Evolutionary conservation across 805 yeast genomes (phyloP).

Genomic region (Candida patagonica): DNA sequence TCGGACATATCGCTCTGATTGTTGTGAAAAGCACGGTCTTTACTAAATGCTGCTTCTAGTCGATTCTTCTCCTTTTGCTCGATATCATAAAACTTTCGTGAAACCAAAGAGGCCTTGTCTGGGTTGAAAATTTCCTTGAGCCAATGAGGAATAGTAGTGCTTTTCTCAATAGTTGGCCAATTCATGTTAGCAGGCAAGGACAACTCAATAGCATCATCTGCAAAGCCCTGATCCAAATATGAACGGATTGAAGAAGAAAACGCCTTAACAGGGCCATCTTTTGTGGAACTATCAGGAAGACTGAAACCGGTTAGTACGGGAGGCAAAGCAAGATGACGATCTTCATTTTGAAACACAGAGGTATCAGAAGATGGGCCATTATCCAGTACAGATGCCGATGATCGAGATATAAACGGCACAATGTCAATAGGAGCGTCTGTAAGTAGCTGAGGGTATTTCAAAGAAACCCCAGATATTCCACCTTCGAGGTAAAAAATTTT

Average conservation of each 20-base stretch:
- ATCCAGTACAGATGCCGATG: background rate
- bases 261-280: conserved; percentile 19
- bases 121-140: conserved; percentile 31
- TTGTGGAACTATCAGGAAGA: conserved; percentile 15
- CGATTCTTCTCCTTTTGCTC: conserved; percentile 66
- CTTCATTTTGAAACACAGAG: background rate
- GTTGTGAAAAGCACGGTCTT: conserved; percentile 15
- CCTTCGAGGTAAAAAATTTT: conserved; percentile 22
- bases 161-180: conserved; percentile 2
- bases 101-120: conserved; percentile 32
- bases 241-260: conserved; percentile 23
- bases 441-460: conserved; percentile 6
- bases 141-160: conserved; percentile 45
- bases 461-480: conserved; percentile 12
- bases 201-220: conserved; percentile 21
- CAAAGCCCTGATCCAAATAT: conserved; percentile 22
- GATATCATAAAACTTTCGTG: conserved; percentile 51
- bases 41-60: conserved; percentile 37
- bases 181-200: conserved; percentile 7
- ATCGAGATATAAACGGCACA: background rate
- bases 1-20: conserved; percentile 1
- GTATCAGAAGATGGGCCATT: background rate
- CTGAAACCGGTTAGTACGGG: conserved; percentile 23
- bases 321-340: conserved; percentile 4
- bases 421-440: conserved; percentile 5